Percentiles rank a stretch among this genome's conserved stretches.
phyloP scores from a whole-genome alignment of 306 rosid species.

The Cucurbita moschata region DNA sequence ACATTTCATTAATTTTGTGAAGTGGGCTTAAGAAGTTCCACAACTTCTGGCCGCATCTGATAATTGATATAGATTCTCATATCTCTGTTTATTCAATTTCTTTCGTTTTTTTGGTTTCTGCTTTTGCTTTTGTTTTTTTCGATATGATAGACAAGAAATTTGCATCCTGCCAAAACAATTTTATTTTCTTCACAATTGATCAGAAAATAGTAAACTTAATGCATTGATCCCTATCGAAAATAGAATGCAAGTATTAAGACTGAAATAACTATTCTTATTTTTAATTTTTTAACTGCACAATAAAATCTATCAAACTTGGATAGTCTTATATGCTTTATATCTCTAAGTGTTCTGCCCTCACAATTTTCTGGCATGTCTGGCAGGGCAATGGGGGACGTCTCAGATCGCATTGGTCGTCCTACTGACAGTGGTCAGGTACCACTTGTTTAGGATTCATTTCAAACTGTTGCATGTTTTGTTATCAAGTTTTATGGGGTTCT shows the following conservation, averaged over 20 bases:
- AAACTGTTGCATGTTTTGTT: not conserved
- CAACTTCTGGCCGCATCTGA: not conserved
- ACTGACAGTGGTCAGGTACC: conserved; percentile 93
- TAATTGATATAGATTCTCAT: not conserved
- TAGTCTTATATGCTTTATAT: not conserved
- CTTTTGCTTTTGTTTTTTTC: not conserved
- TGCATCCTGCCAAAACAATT: not conserved
- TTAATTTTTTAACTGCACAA: not conserved
- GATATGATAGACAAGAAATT: not conserved
- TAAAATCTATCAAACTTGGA: not conserved
- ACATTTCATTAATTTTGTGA: not conserved
- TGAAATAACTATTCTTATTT: not conserved
- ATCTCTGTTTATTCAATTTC: not conserved
- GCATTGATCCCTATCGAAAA: not conserved
- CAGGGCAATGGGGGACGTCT: conserved; percentile 98
- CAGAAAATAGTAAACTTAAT: not conserved
- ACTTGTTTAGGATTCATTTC: not conserved
- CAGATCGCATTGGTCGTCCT: conserved; percentile 97
- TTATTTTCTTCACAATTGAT: not conserved
- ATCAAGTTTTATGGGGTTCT: not conserved
- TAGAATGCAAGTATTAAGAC: not conserved
- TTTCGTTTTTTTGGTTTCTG: not conserved
- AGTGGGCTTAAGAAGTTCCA: not conserved
- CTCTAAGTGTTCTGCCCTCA: not conserved
- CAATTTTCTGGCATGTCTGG: not conserved